These are phyloP conservation scores for Cyclospora cayetanensis DNA, from an alignment of 169 alveolate genomes.

Conservation along the genomic window DNA sequence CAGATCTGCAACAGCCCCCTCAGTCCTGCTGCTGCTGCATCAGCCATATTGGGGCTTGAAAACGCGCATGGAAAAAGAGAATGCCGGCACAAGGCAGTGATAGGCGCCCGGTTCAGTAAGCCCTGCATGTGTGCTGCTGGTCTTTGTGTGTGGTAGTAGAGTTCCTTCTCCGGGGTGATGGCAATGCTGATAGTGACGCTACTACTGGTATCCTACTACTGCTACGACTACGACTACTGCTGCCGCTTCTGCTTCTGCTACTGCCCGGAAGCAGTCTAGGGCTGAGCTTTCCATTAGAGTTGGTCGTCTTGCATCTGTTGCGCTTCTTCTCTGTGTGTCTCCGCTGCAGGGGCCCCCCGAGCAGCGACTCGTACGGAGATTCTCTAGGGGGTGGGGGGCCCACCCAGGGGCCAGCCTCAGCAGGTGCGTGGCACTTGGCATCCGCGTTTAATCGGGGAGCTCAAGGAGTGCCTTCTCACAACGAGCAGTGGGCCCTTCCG, in stretches of 20 bases:
- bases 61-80: too few species aligned
- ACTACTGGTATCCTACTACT: neutral
- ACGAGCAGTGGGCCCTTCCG: neutral
- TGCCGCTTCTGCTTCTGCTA: conserved; percentile 33
- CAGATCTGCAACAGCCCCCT: neutral
- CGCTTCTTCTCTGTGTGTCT: neutral
- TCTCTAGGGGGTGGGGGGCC: conserved; percentile 3
- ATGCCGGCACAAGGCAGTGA: too few species aligned
- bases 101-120: too few species aligned
- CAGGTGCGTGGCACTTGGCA: neutral
- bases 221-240: conserved; percentile 12
- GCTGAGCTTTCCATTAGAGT: too few species aligned
- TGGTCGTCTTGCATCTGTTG: too few species aligned
- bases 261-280: too few species aligned
- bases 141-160: too few species aligned
- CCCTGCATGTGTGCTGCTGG: too few species aligned
- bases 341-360: neutral
- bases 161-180: neutral
- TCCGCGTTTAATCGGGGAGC: conserved; percentile 4
- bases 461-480: neutral
- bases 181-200: neutral
- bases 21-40: neutral
- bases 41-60: neutral
- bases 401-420: neutral
- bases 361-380: conserved; percentile 10